These are phyloP conservation scores for Beauveria australis DNA, from an alignment of 2,329 filamentous ascomycete genomes.

Conservation along the genomic window DNA sequence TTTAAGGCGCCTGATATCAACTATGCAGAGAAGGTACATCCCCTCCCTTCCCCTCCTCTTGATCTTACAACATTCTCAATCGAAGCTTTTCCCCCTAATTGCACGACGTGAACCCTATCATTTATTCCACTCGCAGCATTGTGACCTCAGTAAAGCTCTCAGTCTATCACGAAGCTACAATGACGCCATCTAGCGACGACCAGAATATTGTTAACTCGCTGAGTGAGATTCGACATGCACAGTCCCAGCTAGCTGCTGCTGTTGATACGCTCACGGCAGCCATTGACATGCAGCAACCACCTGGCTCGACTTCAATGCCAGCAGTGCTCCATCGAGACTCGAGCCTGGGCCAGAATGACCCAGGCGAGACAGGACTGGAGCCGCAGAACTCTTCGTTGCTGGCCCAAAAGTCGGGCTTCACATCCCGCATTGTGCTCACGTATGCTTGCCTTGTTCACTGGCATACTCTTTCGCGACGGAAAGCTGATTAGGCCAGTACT, in stretches of 20 bases:
- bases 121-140: background rate
- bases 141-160: background rate
- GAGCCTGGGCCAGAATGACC: background rate
- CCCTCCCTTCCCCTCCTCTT: conserved; percentile 8
- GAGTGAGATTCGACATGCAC: conserved; percentile 34
- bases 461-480: background rate
- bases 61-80: background rate
- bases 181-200: background rate
- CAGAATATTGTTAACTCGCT: conserved; percentile 18
- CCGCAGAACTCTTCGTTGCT: conserved; percentile 22
- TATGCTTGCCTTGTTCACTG: conserved; percentile 15
- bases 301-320: background rate
- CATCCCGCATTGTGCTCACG: conserved; percentile 49
- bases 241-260: conserved; percentile 31
- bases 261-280: conserved; percentile 31
- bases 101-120: background rate
- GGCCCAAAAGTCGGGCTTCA: conserved; percentile 36
- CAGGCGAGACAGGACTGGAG: background rate
- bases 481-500: conserved; percentile 40
- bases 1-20: background rate
- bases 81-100: background rate
- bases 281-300: conserved; percentile 11
- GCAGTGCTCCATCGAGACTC: background rate
- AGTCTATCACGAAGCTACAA: background rate
- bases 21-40: background rate